Evolutionary conservation across 768 basidiomycete species (phyloP).

Genomic region (Mycena filopes): DNA sequence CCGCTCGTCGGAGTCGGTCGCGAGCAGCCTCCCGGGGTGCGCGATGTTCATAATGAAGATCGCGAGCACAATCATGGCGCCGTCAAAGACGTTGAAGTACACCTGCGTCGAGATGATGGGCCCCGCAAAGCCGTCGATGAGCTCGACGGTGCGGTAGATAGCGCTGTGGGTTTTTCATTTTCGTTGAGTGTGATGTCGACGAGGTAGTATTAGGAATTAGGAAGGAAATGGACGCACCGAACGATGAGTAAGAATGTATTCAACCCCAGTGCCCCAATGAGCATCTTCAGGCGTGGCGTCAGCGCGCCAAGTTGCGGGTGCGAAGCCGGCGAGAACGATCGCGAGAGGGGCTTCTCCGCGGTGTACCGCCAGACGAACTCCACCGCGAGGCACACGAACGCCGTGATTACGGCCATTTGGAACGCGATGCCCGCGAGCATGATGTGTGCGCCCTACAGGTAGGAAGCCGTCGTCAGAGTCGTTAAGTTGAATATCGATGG

Average conservation of each 20-base stretch:
- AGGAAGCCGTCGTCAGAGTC: no score
- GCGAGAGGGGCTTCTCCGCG: not conserved
- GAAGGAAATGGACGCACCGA: not conserved
- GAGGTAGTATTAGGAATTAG: not conserved
- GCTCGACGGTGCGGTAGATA: constrained; percentile 44
- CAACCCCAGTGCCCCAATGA: not conserved
- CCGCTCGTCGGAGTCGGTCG: no score
- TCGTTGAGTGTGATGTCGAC: no score
- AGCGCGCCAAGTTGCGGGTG: not conserved
- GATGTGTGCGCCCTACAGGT: constrained; percentile 5
- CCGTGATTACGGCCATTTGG: not conserved
- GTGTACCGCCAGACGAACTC: constrained; percentile 1
- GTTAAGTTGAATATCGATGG: no score
- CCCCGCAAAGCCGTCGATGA: constrained; percentile 43
- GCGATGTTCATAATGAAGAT: constrained; percentile 50
- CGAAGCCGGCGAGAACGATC: rapidly evolving
- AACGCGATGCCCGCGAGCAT: not conserved
- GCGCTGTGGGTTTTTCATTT: constrained; percentile 27
- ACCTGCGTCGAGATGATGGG: constrained; percentile 40
- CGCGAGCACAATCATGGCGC: constrained; percentile 30
- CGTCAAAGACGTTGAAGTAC: constrained; percentile 43
- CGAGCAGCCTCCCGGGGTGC: constrained; percentile 44
- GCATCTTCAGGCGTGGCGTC: not conserved
- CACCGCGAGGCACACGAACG: constrained; percentile 1
- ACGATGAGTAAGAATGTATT: not conserved